These are phyloP conservation scores for Alloascoidea africana DNA, from an alignment of 805 yeast genomes.

Conservation along the genomic window DNA sequence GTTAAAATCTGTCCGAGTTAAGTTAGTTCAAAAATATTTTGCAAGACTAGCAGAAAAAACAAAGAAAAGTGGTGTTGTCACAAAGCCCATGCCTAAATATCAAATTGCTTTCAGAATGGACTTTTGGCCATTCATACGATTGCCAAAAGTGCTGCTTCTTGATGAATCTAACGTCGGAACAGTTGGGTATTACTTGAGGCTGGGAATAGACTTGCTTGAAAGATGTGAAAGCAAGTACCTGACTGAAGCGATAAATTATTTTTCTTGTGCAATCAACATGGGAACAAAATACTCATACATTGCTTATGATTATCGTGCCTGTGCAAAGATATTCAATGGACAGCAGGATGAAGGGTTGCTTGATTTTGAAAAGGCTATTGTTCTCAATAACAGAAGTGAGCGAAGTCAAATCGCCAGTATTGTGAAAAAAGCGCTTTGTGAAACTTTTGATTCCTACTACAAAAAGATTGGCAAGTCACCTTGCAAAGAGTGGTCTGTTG, in stretches of 20 bases:
- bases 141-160: background rate
- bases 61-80: background rate
- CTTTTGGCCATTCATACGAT: background rate
- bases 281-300: background rate
- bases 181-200: conserved; percentile 1
- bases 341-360: background rate
- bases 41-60: conserved; percentile 1
- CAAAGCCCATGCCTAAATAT: conserved; percentile 1
- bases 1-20: background rate
- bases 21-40: background rate
- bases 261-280: background rate
- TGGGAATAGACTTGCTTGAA: background rate
- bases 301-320: background rate
- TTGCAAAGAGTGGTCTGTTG: background rate
- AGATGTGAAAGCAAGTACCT: conserved; percentile 1
- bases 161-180: background rate
- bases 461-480: background rate
- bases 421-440: background rate
- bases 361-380: background rate
- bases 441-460: background rate
- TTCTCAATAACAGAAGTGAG: conserved; percentile 1
- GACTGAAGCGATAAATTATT: background rate
- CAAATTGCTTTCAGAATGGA: background rate
- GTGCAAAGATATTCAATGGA: background rate
- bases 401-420: background rate